These are phyloP conservation scores for Taxillus chinensis DNA, from an alignment of 164 flowering plant species.

Conservation along the genomic window DNA sequence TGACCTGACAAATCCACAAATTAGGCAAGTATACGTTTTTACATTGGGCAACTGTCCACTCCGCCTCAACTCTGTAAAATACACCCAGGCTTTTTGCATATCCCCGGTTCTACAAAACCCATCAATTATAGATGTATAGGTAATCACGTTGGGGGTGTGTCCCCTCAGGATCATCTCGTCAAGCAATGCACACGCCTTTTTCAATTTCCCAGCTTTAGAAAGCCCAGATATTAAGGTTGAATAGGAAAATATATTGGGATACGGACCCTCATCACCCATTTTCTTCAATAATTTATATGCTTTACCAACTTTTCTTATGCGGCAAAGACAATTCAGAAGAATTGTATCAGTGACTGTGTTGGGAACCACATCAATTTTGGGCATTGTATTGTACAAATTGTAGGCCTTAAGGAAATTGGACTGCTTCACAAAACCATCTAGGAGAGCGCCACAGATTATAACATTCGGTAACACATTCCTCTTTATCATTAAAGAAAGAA, in stretches of 20 bases:
- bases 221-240: constrained; percentile 50
- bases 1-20: too few species aligned
- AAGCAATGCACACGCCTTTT: constrained; percentile 26
- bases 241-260: constrained; percentile 36
- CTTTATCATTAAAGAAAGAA: constrained; percentile 46
- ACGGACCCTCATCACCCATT: constrained; percentile 27
- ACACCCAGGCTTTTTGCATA: constrained; percentile 8
- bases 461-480: constrained; percentile 33
- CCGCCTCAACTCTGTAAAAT: too few species aligned
- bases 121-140: constrained; percentile 46
- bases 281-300: constrained; percentile 35
- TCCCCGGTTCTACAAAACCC: constrained; percentile 30
- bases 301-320: constrained; percentile 13
- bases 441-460: constrained; percentile 29
- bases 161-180: constrained; percentile 28
- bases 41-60: too few species aligned
- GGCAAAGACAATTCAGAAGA: constrained; percentile 30
- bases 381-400: constrained; percentile 29
- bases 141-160: constrained; percentile 29
- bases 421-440: constrained; percentile 45
- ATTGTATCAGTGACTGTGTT: constrained; percentile 27
- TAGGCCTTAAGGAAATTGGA: constrained; percentile 26
- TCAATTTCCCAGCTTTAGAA: constrained; percentile 32
- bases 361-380: constrained; percentile 30
- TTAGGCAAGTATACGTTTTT: too few species aligned